phyloP scores from a whole-genome alignment of 352 stramenopile species.

The Hyaloperonospora brassicae region DNA sequence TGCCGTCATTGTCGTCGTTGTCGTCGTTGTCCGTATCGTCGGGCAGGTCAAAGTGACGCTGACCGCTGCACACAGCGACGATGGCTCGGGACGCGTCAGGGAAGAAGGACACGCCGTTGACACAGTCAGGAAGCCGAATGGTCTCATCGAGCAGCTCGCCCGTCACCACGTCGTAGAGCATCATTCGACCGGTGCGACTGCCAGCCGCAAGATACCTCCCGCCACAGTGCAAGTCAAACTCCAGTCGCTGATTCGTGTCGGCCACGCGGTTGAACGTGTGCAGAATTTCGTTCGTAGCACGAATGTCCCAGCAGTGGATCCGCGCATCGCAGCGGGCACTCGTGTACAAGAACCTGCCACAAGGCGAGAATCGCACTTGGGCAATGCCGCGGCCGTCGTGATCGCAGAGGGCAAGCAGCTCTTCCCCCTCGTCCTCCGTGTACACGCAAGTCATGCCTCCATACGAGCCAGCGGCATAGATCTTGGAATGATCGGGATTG shows the following conservation, averaged over 20 bases:
- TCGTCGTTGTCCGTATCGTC: constrained; percentile 48
- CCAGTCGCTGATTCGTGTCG: constrained; percentile 69
- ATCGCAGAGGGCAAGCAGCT: constrained; percentile 49
- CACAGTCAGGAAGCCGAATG: constrained; percentile 41
- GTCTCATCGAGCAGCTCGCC: constrained; percentile 41
- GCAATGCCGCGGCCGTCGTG: constrained; percentile 75
- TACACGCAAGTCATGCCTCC: constrained; percentile 77
- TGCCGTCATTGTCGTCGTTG: constrained; percentile 22
- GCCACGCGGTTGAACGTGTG: constrained; percentile 48
- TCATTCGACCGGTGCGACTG: constrained; percentile 36
- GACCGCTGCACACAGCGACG: constrained; percentile 52
- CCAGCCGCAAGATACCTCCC: constrained; percentile 58
- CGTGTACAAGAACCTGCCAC: constrained; percentile 68
- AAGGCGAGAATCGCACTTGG: constrained; percentile 69
- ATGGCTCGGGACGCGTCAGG: constrained; percentile 34
- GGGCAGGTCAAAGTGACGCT: constrained; percentile 58
- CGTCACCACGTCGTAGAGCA: constrained; percentile 55
- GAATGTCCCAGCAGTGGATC: constrained; percentile 86
- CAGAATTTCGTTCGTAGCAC: constrained; percentile 55
- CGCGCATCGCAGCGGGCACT: constrained; percentile 52
- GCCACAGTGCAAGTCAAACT: constrained; percentile 66
- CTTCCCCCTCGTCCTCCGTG: constrained; percentile 64
- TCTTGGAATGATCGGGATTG: constrained; percentile 76
- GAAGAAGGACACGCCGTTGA: constrained; percentile 76
- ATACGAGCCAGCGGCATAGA: constrained; percentile 84